Evolutionary conservation across 495 filamentous ascomycete species (phyloP).

Genomic region (Jackrogersella multiformis): DNA sequence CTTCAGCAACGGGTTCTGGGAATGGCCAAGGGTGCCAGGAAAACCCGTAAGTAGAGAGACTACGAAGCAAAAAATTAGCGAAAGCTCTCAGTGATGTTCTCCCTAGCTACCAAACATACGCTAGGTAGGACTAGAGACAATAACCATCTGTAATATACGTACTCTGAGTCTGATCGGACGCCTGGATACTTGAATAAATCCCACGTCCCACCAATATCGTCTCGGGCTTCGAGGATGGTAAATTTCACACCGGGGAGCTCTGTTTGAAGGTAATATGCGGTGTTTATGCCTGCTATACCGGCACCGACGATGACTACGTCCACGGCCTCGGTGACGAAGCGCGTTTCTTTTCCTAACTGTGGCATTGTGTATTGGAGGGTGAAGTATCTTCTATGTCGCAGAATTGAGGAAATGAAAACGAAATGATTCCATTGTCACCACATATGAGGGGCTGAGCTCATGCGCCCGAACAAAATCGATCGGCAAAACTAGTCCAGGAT

Average conservation of each 20-base stretch:
- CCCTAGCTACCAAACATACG: slow-evolving; percentile 42
- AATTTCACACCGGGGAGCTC: slow-evolving; percentile 65
- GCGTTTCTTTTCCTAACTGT: background rate
- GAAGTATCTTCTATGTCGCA: background rate
- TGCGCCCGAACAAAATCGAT: no score
- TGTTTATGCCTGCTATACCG: slow-evolving; percentile 80
- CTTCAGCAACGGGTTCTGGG: slow-evolving; percentile 68
- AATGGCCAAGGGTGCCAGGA: slow-evolving; percentile 66
- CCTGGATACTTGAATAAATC: slow-evolving; percentile 77
- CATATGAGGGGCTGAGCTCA: background rate
- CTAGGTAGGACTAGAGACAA: background rate
- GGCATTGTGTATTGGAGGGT: background rate
- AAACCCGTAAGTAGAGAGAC: slow-evolving; percentile 64
- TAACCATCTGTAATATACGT: background rate
- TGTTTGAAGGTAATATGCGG: slow-evolving; percentile 72
- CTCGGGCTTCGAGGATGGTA: slow-evolving; percentile 69
- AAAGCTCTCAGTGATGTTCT: background rate
- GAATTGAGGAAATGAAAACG: background rate
- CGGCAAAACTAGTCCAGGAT: no score
- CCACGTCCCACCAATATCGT: slow-evolving; percentile 74
- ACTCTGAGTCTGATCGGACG: slow-evolving; percentile 71
- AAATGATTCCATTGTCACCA: background rate
- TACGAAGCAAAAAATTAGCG: background rate
- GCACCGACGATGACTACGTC: slow-evolving; percentile 78
- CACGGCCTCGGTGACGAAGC: slow-evolving; percentile 25